Evolutionary conservation across 148 eudicot species (phyloP).

Genomic region (Bassia scoparia): DNA sequence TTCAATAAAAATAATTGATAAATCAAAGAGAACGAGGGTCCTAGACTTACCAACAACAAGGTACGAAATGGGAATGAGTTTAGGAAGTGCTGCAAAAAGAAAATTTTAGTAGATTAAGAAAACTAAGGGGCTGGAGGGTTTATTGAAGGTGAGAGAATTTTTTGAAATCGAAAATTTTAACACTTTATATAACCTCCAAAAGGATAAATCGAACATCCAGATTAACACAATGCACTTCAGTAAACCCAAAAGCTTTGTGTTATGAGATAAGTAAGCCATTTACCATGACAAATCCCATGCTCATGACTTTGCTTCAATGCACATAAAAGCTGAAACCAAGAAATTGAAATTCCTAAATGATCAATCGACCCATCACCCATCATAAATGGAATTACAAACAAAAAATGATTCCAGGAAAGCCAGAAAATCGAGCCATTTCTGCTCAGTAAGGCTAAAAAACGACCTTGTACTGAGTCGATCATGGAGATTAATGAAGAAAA

Average conservation of each 20-base stretch:
- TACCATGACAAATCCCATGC: constrained; percentile 88
- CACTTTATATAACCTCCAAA: constrained; percentile 92
- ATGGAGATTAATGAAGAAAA: constrained; percentile 90
- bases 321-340: constrained; percentile 56
- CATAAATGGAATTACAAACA: constrained; percentile 8
- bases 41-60: too few species aligned
- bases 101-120: too few species aligned
- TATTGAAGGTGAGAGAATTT: too few species aligned
- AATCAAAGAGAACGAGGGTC: too few species aligned
- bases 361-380: constrained; percentile 25
- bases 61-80: too few species aligned
- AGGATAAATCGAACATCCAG: constrained; percentile 17
- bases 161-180: too few species aligned
- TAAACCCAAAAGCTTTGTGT: not conserved
- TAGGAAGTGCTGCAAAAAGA: too few species aligned
- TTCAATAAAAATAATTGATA: too few species aligned
- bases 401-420: constrained; percentile 26
- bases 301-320: constrained; percentile 95
- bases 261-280: constrained; percentile 27
- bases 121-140: too few species aligned
- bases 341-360: constrained; percentile 2
- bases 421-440: constrained; percentile 98
- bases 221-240: constrained; percentile 12
- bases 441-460: constrained; percentile 84
- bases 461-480: constrained; percentile 95